Base-by-base conservation (phyloP, 805 yeast genomes). In the Suhomyces pyralidae region DNA sequence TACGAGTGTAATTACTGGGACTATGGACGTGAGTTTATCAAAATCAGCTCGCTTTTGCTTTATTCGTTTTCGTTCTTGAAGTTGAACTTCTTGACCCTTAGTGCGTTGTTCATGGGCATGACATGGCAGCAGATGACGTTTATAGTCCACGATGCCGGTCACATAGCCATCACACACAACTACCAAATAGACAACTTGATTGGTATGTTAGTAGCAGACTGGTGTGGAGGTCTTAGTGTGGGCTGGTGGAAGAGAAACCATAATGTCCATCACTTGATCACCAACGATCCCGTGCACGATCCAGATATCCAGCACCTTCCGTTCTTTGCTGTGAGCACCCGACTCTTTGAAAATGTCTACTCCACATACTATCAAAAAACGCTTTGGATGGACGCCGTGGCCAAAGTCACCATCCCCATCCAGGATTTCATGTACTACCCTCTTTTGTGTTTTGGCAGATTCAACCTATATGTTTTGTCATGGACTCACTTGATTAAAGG, bases 181-280 rank as follows among this genome's bases (percentile, higher is more conserved):
- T 90, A 86, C 68, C 86, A 84, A 58, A 45, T 81, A 8, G 97
- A 90, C 67, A 90, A 86, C 63, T 65, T 86, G 17, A 76, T 88
- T 52, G 96, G 96, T 1, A 81, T 85, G 67, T 48, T 82, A 2
- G 74, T 90, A 48, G 96, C 96, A 1, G 83, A 88, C 56, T 90
- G 79, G 74, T 69, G 84, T 49, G 97, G 97, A n/a, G 97, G 97
- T 0, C 75, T 90, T 42, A 88, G 96, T 45, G 64, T 90, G 19
- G 96, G 96, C 2, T 90, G 97, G 97, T 90, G 97, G 97, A 91
- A 90, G 61, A 77, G 92, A 49, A 90, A 88, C 68, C 97, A 90
- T 69, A 90, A 90, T 65, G 96, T 90, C n/a, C 97, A 90, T 68
- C 97, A 90, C 66, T 71, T 90, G 49, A 79, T 90, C 51, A 88